Evolutionary conservation across 768 basidiomycete species (phyloP).

Genomic region (Hirschioporus abietinus): DNA sequence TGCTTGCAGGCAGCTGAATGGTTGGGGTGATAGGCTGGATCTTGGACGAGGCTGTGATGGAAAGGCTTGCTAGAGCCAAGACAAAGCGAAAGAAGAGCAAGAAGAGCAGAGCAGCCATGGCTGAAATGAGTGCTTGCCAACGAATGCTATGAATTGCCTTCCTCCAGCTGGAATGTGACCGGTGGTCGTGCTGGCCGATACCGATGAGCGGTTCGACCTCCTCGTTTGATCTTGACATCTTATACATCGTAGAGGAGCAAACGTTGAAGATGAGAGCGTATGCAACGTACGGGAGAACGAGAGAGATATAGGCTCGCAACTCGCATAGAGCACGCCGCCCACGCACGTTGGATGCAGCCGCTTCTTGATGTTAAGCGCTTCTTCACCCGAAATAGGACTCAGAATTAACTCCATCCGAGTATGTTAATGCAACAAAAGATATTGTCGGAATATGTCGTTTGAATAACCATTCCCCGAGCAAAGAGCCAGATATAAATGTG

Average conservation of each 20-base stretch:
- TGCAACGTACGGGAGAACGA: not conserved
- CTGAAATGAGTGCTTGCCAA: not conserved
- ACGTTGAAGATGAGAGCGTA: not conserved
- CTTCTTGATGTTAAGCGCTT: too few relatives aligned
- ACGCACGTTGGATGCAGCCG: not conserved
- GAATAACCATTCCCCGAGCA: too few relatives aligned
- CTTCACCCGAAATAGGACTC: too few relatives aligned
- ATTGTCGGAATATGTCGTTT: too few relatives aligned
- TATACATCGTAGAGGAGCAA: not conserved
- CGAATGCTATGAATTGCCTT: not conserved
- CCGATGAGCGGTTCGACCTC: not conserved
- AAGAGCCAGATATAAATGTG: too few relatives aligned
- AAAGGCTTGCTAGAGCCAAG: not conserved
- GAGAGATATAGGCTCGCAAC: not conserved
- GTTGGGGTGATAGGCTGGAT: constrained; percentile 3
- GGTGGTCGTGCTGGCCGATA: not conserved
- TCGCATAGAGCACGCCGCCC: not conserved
- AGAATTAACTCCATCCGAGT: too few relatives aligned
- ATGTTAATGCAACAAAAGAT: too few relatives aligned
- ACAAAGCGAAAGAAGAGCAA: not conserved
- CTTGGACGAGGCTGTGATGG: not conserved
- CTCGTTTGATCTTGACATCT: not conserved
- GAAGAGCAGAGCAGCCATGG: constrained; percentile 2
- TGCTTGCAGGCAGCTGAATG: constrained; percentile 2
- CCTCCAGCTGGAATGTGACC: not conserved